Evolutionary conservation across 257 asterid genomes (phyloP), one percentile per base, ranked within the genome.

Genomic region (Penstemon davidsonii): DNA sequence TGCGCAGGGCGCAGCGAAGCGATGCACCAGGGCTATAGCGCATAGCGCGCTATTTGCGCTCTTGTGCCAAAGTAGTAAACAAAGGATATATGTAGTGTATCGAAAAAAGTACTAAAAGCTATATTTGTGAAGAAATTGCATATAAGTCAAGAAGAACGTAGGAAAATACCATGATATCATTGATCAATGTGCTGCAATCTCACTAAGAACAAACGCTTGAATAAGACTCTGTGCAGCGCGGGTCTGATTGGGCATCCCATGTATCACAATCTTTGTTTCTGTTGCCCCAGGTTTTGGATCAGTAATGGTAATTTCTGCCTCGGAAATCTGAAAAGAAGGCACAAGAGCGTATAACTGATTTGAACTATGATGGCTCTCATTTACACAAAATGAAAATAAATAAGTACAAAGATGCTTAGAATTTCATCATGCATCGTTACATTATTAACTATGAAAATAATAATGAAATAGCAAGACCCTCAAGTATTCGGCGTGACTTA

Each of bases 191-290:
- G 80, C 78, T 74, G 81, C 87, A 5, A 92, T 90, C 75, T 93
- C 98, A 44, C 76, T 71, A 25, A 83, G 80, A 44, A 93, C 98
- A 63, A 93, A 93, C 25, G 98, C 98, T 78, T 93, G 97, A 75
- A 93, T 84, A 60, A 93, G 96, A 82, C 96, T 88, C 67, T 93
- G 96, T 56, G 99, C 99, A 71, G 99, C 99, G 80, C 84, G 81
- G 39, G 97, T 76, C 81, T 93, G 96, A 75, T 93, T 96, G 0
- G 99, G 99, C 11, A 95, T 83, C 75, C 99, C 99, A 11, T 93
- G 87, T 78, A 93, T 90, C 67, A 79, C 83, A 67, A 93, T 88
- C 75, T 79, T 64, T 11, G 94, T 84, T 79, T 93, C 96, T 12
- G 81, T 58, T 44, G 91, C 90, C 66, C 97, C 95, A 52, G 95